Base-by-base conservation (phyloP, 1,284 basidiomycete species). In the Rhodotorula mucilaginosa region DNA sequence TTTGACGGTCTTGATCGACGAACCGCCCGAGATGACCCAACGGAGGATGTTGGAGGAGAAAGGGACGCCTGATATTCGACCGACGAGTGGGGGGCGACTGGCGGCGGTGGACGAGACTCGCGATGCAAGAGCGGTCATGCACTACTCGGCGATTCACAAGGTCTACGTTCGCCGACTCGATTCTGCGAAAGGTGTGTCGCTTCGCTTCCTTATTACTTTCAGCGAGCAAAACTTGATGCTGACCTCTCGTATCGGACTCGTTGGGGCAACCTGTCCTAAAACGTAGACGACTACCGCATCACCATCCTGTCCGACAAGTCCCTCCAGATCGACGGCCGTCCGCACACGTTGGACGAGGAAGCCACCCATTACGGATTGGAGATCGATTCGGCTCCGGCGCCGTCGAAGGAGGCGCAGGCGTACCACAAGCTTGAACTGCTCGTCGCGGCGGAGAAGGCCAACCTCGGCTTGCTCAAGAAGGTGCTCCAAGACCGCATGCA, bases 341-440 rank as follows among this genome's bases (percentile, higher is more conserved):
- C 66, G 34, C 57, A 68, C 26, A 59, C 58, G 2, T 51, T 19
- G 19, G 49, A 44, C 39, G 12, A 12, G 39, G 39, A 44, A 44
- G 39, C 39, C 39, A 44, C 10, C 10, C 39, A 44, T 44, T 10
- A 44, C 39, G 39, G 39, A 2, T 44, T 44, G 39, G 39, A 44
- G 39, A 13, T 12, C 2, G 39, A 44, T 12, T 13, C 39, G 39
- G 34, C 34, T 7, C 2, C 39, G 39, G 39, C 39, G 10, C 39
- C 39, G 10, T 44, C 19, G 49, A 10, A 21, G 49, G 5, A 18
- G 49, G 5, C 5, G 23, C 5, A 18, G 23, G 49, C 49, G 7
- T 23, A 19, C 23, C 70, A 71, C 58, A 44, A 51, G 54, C 52
- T 71, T 26, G 70, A 61, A 8, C 34, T 61, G 7, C 8, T 68